Base-by-base conservation (phyloP, 2,329 filamentous ascomycete species). In the Tolypocladium paradoxum region DNA sequence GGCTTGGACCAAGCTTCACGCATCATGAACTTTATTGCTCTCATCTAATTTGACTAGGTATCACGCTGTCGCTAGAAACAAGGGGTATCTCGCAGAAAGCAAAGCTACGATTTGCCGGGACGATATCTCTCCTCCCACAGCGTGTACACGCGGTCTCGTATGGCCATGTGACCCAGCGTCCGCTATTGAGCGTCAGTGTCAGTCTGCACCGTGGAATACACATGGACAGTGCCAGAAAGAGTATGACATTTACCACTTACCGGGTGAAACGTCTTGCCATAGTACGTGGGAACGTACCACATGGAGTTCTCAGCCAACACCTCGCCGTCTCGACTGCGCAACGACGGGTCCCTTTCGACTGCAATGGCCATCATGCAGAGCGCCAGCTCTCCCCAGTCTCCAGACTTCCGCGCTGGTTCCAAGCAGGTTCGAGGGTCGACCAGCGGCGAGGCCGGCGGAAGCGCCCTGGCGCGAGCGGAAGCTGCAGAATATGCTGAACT, bases 261-360 rank as follows among this genome's bases (percentile, higher is more conserved):
- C 45, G 73, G 72, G 59, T 76, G 71, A 58, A 75, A 75, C 0
- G 70, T 73, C 60, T 73, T 73, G 45, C 70, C 73, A 51, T 73
- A 74, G 53, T 70, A 74, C 33, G 71, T 73, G 16, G 73, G 73
- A n/a, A 73, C 71, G 59, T 72, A 71, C 72, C 72, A 74, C 69
- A 73, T 73, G 3, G 68, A 70, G 46, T 68, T 68, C 51, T 65
- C 53, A 7, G 59, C 54, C 29, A 58, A 54, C 4, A 66, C 27
- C 14, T 62, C 57, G 1, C 60, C 63, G 9, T 61, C 54, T 3
- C 65, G 64, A 45, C 56, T 60, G 46, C 61, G 63, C 40, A 75
- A 61, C 4, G 57, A 62, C 4, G 70, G 68, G 50, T 75, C 64
- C 20, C 61, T 58, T 29, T 61, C 58, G 35, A 63, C 68, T 4